Conservation (phyloP, 371 early-diverging fungal species). For the Mortierella sp. region DNA sequence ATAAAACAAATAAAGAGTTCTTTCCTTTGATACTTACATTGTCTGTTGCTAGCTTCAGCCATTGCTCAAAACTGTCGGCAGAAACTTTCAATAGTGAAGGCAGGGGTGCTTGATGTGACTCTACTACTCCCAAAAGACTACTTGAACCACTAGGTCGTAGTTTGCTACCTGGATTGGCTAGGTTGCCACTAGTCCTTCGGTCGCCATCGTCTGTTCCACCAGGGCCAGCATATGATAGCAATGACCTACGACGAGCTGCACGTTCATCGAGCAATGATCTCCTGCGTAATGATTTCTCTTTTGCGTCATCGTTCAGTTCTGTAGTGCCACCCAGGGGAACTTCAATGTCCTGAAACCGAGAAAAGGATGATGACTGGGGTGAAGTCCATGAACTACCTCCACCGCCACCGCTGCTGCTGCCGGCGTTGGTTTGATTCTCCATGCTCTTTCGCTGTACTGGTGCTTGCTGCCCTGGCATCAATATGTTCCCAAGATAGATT, state of each 20-base stretch:
- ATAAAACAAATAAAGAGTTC: no score
- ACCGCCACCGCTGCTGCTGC: neutral
- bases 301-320: slow-evolving; percentile 55
- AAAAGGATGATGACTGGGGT: slow-evolving; percentile 37
- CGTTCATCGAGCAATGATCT: slow-evolving; percentile 53
- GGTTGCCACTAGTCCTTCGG: slow-evolving; percentile 12
- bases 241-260: slow-evolving; percentile 42
- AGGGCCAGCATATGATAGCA: slow-evolving; percentile 25
- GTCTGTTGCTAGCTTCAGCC: slow-evolving; percentile 98
- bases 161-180: slow-evolving; percentile 28
- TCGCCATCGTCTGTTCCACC: slow-evolving; percentile 28
- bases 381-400: slow-evolving; percentile 16
- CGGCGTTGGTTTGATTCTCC: slow-evolving; percentile 3
- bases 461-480: slow-evolving; percentile 26
- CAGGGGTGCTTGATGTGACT: slow-evolving; percentile 35
- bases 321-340: slow-evolving; percentile 54
- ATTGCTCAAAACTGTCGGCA: slow-evolving; percentile 87
- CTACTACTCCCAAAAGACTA: slow-evolving; percentile 46
- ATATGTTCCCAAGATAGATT: neutral
- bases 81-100: slow-evolving; percentile 47
- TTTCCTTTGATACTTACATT: slow-evolving; percentile 75
- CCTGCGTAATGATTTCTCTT: slow-evolving; percentile 51
- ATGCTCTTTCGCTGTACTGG: slow-evolving; percentile 18
- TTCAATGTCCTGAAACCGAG: slow-evolving; percentile 53
- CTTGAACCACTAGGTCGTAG: slow-evolving; percentile 50